Base-by-base conservation (phyloP, 768 basidiomycete genomes). In the Tylopilus balloui region DNA sequence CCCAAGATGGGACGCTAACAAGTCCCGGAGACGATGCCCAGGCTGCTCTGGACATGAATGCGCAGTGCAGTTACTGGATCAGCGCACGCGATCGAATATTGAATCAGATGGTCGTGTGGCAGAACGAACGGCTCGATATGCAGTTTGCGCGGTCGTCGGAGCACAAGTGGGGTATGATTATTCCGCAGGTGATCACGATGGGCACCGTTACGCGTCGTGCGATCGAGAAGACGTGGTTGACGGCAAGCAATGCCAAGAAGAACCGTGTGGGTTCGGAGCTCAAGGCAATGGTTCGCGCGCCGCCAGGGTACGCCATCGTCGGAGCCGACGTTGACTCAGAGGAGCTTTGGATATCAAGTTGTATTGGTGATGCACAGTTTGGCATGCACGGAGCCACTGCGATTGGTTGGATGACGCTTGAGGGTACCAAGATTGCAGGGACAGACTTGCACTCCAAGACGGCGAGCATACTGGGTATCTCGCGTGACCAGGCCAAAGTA, bases 241-340 rank as follows among this genome's bases (percentile, higher is more conserved):
- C 96, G 0, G 96, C 96, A 0, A 93, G 92, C 56, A 99, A 99
- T 59, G 94, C 96, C 2, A 99, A 98, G 76, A 84, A 84, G 71
- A 95, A 96, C 57, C 86, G 96, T 17, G 89, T 98, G n/a, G 95
- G 95, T 2, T 96, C 93, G 0, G 96, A 99, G 69, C 79, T 98
- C 53, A 98, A 98, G 66, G 90, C 94, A 4, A 96, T 98, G 94
- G 85, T 99, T 9, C 84, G 88, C 20, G 94, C 94, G 0, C 96
- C 95, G 2, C 78, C 81, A 0, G 94, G 96, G 1, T 96, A 95
- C 65, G 81, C 87, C 6, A 89, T 99, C 54, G 92, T 99, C 19
- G 96, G 96, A 4, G 96, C 96, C 0, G 96, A 99, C 65, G 96
- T 99, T 20, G 96, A 99, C 68, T 95, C 92, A 40, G 95, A 98